Evolutionary conservation across 2,329 filamentous ascomycete species (phyloP), one percentile per base, ranked within the genome.

Genomic region (Chaetomium globosum): DNA sequence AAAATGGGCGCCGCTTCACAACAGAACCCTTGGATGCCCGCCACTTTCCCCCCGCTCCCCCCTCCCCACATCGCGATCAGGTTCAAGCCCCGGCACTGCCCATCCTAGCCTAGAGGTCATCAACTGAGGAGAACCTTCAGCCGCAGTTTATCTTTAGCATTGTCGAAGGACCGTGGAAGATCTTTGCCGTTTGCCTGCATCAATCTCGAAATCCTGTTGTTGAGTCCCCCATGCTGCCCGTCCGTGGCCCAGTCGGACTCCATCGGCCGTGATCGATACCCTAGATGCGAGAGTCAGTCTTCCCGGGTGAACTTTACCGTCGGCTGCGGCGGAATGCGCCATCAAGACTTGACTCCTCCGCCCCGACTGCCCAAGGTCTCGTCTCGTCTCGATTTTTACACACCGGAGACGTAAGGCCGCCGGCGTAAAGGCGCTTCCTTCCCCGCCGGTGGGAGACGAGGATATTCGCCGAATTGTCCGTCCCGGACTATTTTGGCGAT

Each of bases 91-190:
- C 67, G 66, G 68, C 60, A 43, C 23, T n/a, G 49, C 59, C 46
- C 46, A 23, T 31, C 23, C 30, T 13, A 16, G 53, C 39, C 16
- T 21, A 12, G 52, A 16, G 19, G 23, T 13, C 36, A 43, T 43
- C 39, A n/a, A 43, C 16, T 43, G 39, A 19, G 16, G 21, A 39
- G 21, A 23, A 55, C 8, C 56, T 70, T 70, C 70, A 72, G 70
- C 70, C 69, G 70, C 68, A 72, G 51, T 31, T 61, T 66, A 70
- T 67, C 64, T 71, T 67, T 71, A 69, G 69, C 54, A 70, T 49
- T 60, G 52, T 51, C 39, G 52, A 65, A 65, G 23, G 58, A 65
- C 39, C 51, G 56, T n/a, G n/a, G 39, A 68, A 59, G 33, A 64
- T 54, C 67, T 51, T 67, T 59, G 69, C 68, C 66, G 57, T 65